A percentile compares a stretch with the other conserved stretches of the same genome.
Conservation (phyloP, 352 stramenopile genomes). For the Globisporangium canariense region DNA sequence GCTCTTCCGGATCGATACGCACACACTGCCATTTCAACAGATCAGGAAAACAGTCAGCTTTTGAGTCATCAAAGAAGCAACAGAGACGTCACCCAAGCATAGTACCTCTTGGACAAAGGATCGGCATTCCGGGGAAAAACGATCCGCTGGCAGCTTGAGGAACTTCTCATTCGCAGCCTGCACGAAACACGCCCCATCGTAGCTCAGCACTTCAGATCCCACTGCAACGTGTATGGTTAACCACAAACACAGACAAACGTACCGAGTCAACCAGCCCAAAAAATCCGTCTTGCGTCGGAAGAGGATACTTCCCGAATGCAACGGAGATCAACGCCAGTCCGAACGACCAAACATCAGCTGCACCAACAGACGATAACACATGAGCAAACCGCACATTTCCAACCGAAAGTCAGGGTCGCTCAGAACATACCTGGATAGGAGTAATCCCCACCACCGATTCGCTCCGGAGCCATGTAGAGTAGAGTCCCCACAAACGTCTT, state of each 20-base stretch:
- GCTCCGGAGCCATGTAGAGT: slow-evolving; percentile 94
- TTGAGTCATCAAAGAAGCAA: not conserved
- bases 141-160: slow-evolving; percentile 55
- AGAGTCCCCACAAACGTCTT: slow-evolving; percentile 94
- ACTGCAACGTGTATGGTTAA: too few species aligned
- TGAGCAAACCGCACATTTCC: not conserved
- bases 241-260: slow-evolving; percentile 2
- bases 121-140: slow-evolving; percentile 65
- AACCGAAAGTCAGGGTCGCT: not conserved
- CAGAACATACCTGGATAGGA: slow-evolving; percentile 61
- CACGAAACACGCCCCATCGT: not conserved
- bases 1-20: slow-evolving; percentile 56
- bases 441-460: slow-evolving; percentile 90
- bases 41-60: not conserved
- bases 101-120: slow-evolving; percentile 68
- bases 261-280: slow-evolving; percentile 85
- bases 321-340: slow-evolving; percentile 76
- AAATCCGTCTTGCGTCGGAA: slow-evolving; percentile 84
- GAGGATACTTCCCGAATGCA: slow-evolving; percentile 76
- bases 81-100: not conserved
- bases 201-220: not conserved
- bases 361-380: slow-evolving; percentile 1
- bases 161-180: slow-evolving; percentile 80
- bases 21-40: slow-evolving; percentile 39
- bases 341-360: slow-evolving; percentile 85